Evolutionary conservation across 371 early-diverging fungal genomes (phyloP), one percentile per base, ranked within the genome.

Genomic region (Actinomucor elegans): DNA sequence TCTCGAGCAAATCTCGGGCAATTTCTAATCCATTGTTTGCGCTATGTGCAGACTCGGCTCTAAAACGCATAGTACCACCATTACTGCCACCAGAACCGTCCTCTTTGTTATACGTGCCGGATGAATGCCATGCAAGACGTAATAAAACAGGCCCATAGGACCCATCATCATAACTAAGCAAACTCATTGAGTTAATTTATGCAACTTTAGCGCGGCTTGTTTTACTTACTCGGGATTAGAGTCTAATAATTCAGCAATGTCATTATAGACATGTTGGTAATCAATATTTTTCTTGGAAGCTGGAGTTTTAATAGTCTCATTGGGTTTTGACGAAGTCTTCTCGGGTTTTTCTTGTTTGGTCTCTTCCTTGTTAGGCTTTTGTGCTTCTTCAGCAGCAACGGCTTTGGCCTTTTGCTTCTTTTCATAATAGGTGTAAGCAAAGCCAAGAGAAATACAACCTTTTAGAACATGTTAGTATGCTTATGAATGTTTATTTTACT

Each of bases 1-100:
- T 80, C 57, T 92, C 87, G 10, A 91, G 81, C 34, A 83, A 59
- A n/a, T 59, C 53, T 33, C 92, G 83, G 23, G 91, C 92, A 4
- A 77, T 63, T 11, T 85, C 74, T n/a, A 93, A 72, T 14, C 94
- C 94, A 42, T 84, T 83, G 59, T 93, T 93, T 48, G 93, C 94
- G 32, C 77, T 75, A 67, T 90, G 80, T 28, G 58, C 44, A 14
- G 86, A 64, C 66, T 92, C 93, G 23, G 85, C 63, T 41, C 56
- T 57, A 59, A 62, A 62, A 73, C 77, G 80, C 93, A 97, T 97
- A 46, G 94, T 94, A 14, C 90, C 94, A 61, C 89, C 94, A 66
- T 84, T 78, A 35, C 87, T 84, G 20, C 94, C 94, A 27, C 94
- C 94, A 21, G 84, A 79, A 37, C 67, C 61, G 33, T 84, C 71